Base-by-base conservation (phyloP, 2,329 filamentous ascomycete genomes). In the Trichoderma endophyticum region DNA sequence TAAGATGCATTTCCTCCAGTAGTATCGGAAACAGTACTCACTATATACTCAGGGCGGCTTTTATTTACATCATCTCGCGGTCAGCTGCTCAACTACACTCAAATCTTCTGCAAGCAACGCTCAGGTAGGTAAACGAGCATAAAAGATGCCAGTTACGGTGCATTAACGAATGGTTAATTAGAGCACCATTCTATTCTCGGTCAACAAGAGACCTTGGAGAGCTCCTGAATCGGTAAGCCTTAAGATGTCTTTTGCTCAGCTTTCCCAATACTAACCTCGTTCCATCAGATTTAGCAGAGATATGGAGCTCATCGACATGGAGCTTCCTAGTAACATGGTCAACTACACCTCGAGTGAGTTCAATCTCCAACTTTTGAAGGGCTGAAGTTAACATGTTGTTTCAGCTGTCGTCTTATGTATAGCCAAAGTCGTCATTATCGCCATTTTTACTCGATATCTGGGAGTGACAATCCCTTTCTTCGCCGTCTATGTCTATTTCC, bases 261-360 rank as follows among this genome's bases (percentile, higher is more conserved):
- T 4, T 14, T 54, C 28, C 12, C 8, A 18, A 11, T 15, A 18
- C 18, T 60, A 7, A 68, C 26, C 8, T 4, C 2, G 8, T 11
- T 26, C 15, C 21, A 54, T 32, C 12, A 72, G 71, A 24, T 72
- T 72, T n/a, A 72, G 71, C 39, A 69, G 51, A 71, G 71, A 72
- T 64, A 64, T 72, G 60, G 67, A 72, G 30, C 67, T 72, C 7
- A 70, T 72, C 12, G 71, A 71, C 30, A 72, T 72, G 71, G 67
- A 72, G 7, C 66, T 72, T 12, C 71, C 71, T 12, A 63, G 26
- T 8, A 70, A 64, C 30, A 51, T 61, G 60, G 56, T 65, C 28
- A 71, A 72, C 30, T 72, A 71, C 28, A 54, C 56, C 6, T 70
- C 66, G 9, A 61, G 71, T 71, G 6, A 71, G 71, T 54, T n/a